phyloP scores from a whole-genome alignment of 176 grass and related monocot species.

The Oryza glaberrima region DNA sequence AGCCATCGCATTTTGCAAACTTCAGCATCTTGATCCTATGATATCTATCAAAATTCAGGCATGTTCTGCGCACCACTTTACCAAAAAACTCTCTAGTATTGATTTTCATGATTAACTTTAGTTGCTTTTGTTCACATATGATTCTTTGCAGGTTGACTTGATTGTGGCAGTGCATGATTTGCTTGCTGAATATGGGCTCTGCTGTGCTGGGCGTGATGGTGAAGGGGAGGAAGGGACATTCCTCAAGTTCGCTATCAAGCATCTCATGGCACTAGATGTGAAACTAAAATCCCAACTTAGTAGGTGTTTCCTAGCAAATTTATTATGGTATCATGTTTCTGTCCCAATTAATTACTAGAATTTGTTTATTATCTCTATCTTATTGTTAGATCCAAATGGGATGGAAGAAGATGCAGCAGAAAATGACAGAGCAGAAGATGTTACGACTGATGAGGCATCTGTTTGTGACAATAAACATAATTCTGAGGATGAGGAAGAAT shows the following conservation, averaged over 20 bases:
- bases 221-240: slow-evolving; percentile 89
- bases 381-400: slow-evolving; percentile 75
- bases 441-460: slow-evolving; percentile 24
- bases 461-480: slow-evolving; percentile 55
- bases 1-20: slow-evolving; percentile 92
- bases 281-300: slow-evolving; percentile 88
- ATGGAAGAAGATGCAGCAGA: slow-evolving; percentile 54
- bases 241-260: slow-evolving; percentile 95
- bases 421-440: slow-evolving; percentile 32
- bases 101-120: slow-evolving; percentile 21
- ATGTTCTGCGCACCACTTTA: slow-evolving; percentile 42
- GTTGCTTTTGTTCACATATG: slow-evolving; percentile 39
- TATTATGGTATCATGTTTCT: slow-evolving; percentile 31
- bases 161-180: slow-evolving; percentile 92
- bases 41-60: slow-evolving; percentile 88
- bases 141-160: slow-evolving; percentile 73
- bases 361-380: slow-evolving; percentile 31
- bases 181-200: slow-evolving; percentile 94
- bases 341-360: slow-evolving; percentile 20
- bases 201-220: slow-evolving; percentile 76
- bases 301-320: slow-evolving; percentile 48
- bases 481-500: slow-evolving; percentile 64
- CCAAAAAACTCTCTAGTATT: slow-evolving; percentile 25
- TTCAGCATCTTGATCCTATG: slow-evolving; percentile 89
- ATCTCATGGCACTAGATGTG: slow-evolving; percentile 92